phyloP scores from a whole-genome alignment of 2,329 filamentous ascomycete genomes.

The Dactylellina cionopaga region DNA sequence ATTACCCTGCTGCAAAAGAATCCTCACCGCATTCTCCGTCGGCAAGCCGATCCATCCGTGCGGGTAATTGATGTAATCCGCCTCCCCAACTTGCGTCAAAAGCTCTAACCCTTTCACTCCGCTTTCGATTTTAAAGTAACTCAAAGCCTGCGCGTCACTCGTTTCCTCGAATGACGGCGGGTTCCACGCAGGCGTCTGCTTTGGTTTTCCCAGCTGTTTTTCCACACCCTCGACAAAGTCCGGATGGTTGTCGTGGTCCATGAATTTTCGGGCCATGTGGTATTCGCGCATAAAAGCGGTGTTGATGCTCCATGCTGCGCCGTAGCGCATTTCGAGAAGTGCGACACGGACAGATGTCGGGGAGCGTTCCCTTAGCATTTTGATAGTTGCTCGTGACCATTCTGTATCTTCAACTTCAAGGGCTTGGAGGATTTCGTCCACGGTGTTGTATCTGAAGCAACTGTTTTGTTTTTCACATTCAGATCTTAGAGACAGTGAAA shows the following conservation, averaged over 20 bases:
- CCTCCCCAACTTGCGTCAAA: conserved; percentile 68
- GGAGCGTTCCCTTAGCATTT: conserved; percentile 79
- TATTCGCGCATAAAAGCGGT: conserved; percentile 88
- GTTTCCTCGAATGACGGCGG: conserved; percentile 78
- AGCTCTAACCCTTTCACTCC: conserved; percentile 63
- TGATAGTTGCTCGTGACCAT: conserved; percentile 82
- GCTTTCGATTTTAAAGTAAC: conserved; percentile 73
- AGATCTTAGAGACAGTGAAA: conserved; percentile 49
- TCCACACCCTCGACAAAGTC: conserved; percentile 95
- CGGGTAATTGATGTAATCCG: conserved; percentile 78
- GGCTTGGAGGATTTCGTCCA: conserved; percentile 76
- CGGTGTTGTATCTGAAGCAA: conserved; percentile 75
- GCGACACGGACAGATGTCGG: conserved; percentile 88
- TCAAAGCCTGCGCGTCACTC: conserved; percentile 67
- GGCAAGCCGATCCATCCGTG: conserved; percentile 77
- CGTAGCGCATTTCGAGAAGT: conserved; percentile 81
- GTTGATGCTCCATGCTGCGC: conserved; percentile 78
- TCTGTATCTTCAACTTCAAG: conserved; percentile 65
- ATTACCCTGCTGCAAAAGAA: conserved; percentile 8
- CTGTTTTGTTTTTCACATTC: conserved; percentile 15
- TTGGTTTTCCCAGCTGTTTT: conserved; percentile 69
- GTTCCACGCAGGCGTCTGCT: conserved; percentile 74
- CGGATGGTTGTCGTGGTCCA: conserved; percentile 72
- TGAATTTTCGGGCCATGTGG: conserved; percentile 85
- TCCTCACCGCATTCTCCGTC: conserved; percentile 65